Conservation (phyloP, 208 protist species). For the Acanthamoeba quina region DNA sequence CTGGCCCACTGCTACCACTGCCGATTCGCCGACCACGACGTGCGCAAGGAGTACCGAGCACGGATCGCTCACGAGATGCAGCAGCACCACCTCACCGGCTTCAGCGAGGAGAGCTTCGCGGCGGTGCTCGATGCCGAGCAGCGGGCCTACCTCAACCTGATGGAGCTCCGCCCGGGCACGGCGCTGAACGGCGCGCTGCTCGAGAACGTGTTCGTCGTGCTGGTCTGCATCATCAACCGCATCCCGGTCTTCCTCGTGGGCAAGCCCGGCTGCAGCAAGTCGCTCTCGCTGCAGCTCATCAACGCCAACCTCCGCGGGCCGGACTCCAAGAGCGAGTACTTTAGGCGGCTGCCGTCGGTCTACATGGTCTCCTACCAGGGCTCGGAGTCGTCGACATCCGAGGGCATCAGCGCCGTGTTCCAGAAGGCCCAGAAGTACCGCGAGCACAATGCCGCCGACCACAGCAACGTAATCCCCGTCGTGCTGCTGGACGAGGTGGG, state of each 20-base stretch:
- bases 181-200: constrained; percentile 18
- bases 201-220: constrained; percentile 72
- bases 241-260: constrained; percentile 74
- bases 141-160: not conserved
- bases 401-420: constrained; percentile 27
- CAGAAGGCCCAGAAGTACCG: not conserved
- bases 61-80: not conserved
- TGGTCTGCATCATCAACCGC: constrained; percentile 65
- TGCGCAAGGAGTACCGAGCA: no score
- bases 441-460: not conserved
- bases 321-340: constrained; percentile 1
- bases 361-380: constrained; percentile 28
- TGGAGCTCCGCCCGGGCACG: constrained; percentile 22
- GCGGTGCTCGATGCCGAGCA: not conserved
- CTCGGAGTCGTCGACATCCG: constrained; percentile 18
- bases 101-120: not conserved
- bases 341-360: constrained; percentile 18
- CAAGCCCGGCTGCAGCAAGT: constrained; percentile 65
- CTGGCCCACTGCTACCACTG: constrained; percentile 61
- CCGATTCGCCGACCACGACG: not conserved
- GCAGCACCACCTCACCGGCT: not conserved
- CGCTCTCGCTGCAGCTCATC: constrained; percentile 29
- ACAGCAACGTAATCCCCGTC: constrained; percentile 75
- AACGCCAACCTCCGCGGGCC: not conserved
- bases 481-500: constrained; percentile 93